Evolutionary conservation across 2,329 filamentous ascomycete genomes (phyloP), one percentile per base, ranked within the genome.

Genomic region (Dendrostoma leiphaemia): DNA sequence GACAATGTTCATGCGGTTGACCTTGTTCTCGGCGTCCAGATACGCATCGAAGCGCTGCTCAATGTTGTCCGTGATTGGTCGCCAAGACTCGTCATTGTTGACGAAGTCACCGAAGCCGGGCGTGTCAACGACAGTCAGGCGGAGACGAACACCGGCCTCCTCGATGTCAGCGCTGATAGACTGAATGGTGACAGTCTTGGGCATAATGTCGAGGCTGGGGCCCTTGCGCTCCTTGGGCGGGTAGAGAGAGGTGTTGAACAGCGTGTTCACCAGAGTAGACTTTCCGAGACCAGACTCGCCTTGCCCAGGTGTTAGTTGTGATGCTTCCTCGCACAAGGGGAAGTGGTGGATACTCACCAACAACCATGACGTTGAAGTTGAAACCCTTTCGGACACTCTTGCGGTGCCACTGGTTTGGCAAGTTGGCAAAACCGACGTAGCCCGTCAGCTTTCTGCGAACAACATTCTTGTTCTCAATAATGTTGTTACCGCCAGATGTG

Each of bases 321-420:
- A 51, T 26, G 7, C 10, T 9, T 8, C 7, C 2, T 29, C 35
- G 17, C 15, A n/a, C 41, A n/a, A 10, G 23, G 3, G 4, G 31
- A 1, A 17, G 19, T 15, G 3, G 12, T 13, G 13, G 35, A 2
- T 23, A 69, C 92, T 70, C 82, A 97, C 94, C 94, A 76, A 99
- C 94, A 75, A 99, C 94, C 94, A 99, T 99, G 65, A 99, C 94
- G 72, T 99, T 99, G 83, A 99, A 99, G 84, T 97, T 99, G 85
- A 99, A 99, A 59, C 94, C 94, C 78, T 99, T 99, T 71, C 94
- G 91, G 68, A 99, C 94, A 85, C 92, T 97, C 88, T 99, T 99
- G 75, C 94, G 93, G 82, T 99, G 94, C 94, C 94, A 99, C 78
- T 99, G 94, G 79, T 99, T 99, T 61, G 94, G 94, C 71, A 99